Conservation (phyloP, 345 rosid species). For the Pistacia vera region DNA sequence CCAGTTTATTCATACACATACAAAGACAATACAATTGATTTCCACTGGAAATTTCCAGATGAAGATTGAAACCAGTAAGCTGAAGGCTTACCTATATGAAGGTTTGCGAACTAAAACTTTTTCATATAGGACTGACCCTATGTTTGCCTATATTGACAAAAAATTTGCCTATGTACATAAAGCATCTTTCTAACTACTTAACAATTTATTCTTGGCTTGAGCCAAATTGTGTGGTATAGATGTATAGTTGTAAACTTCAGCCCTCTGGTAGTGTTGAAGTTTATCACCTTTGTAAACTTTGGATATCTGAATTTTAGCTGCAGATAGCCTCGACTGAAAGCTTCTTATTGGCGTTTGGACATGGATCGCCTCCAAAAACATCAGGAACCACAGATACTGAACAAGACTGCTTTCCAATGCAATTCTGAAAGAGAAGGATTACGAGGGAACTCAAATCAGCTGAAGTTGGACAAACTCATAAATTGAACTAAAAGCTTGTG, state of each 20-base stretch:
- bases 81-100: constrained; percentile 14
- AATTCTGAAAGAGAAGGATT: constrained; percentile 42
- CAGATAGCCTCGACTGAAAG: constrained; percentile 66
- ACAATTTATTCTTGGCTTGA: constrained; percentile 27
- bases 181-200: constrained; percentile 13
- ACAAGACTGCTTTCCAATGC: constrained; percentile 57
- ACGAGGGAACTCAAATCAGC: background rate
- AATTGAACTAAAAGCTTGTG: background rate
- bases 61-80: constrained; percentile 22
- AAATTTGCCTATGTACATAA: constrained; percentile 26
- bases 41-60: background rate
- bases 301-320: constrained; percentile 25
- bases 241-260: background rate
- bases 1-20: no score
- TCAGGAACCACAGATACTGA: constrained; percentile 50
- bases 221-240: constrained; percentile 5
- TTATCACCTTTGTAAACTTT: background rate
- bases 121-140: constrained; percentile 13
- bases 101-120: constrained; percentile 12
- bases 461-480: background rate
- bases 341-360: constrained; percentile 51
- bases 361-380: constrained; percentile 73
- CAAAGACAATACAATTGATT: background rate
- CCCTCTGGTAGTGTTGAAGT: background rate
- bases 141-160: constrained; percentile 23